phyloP scores from a whole-genome alignment of 257 asterid species.

The Penstemon newberryi region DNA sequence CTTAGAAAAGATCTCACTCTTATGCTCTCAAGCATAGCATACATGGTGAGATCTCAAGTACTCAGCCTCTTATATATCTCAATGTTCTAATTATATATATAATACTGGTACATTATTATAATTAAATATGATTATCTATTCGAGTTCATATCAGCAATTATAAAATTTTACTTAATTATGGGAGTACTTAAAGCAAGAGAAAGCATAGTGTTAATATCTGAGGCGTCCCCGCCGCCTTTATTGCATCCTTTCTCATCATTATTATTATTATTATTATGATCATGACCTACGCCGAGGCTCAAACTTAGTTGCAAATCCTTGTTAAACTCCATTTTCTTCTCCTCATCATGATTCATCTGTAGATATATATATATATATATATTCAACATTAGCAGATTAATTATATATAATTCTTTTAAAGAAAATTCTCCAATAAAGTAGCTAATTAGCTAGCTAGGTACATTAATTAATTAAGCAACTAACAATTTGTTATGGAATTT shows the following conservation, averaged over 20 bases:
- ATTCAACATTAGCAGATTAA: neutral
- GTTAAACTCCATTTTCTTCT: slow-evolving; percentile 17
- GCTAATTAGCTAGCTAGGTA: too few species aligned
- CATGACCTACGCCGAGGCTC: slow-evolving; percentile 39
- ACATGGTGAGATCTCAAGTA: slow-evolving; percentile 69
- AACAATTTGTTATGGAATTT: neutral
- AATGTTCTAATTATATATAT: neutral
- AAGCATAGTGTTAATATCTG: slow-evolving; percentile 71
- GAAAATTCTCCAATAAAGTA: neutral
- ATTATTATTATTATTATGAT: slow-evolving; percentile 2
- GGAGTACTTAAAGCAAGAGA: slow-evolving; percentile 56
- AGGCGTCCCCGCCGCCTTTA: slow-evolving; percentile 32
- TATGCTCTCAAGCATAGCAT: slow-evolving; percentile 50
- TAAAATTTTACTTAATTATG: slow-evolving; percentile 33
- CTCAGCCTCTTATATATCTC: slow-evolving; percentile 42
- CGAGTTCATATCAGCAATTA: neutral
- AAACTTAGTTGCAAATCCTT: slow-evolving; percentile 59
- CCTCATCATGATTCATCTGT: slow-evolving; percentile 49
- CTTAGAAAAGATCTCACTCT: slow-evolving; percentile 65
- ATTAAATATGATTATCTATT: slow-evolving; percentile 11
- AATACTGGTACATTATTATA: neutral
- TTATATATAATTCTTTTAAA: neutral
- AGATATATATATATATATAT: neutral
- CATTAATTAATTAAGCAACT: neutral
- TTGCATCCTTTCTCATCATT: slow-evolving; percentile 38